Base-by-base conservation (phyloP, 345 rosid genomes). In the Bruguiera parviflora region DNA sequence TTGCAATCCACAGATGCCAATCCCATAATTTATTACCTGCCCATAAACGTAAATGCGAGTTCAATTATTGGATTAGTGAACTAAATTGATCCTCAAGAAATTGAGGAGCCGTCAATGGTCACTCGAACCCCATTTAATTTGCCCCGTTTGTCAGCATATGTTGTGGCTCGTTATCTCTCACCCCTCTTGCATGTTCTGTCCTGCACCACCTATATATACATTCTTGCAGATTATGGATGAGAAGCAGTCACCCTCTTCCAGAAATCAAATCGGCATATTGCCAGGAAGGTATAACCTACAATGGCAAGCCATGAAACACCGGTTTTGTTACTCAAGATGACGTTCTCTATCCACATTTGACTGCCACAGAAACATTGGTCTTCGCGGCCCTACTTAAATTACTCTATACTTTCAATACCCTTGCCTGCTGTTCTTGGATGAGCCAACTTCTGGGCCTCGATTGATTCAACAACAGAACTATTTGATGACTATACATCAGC, bases 401-500 rank as follows among this genome's bases (percentile, higher is more conserved):
- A 19, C 74, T 68, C 6, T 63, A 64, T 31, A 52, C 63, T 18
- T 52, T 71, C 49, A 61, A 68, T 31, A 62, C 65, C 86, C 88
- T 18, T 83, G 88, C 57, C 52, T 86, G 63, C 67, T 86, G 31
- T 79, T 82, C 35, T 72, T 88, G 33, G 87, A 86, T 53, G 90
- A 88, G 59, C 92, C 87, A 3, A 83, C 93, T 5, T 79, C 86
- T 0, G 87, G 87, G 8, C 83, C 2, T 32, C 5, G 35, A 32
- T 84, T 6, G 89, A 86, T 62, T 86, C 93, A 0, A 86, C 86
- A 3, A 84, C 85, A 78, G 84, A 65, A 80, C 90, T 33, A 0
- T 61, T 84, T 3, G 68, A 79, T 79, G 86, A 84, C 86, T 0
- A 88, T 86, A 0, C 86, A 86, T 58, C 87, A 84, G 73, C 90